These are phyloP conservation scores for Acanthamoeba divionensis DNA, from an alignment of 208 protist genomes.

Conservation along the genomic window DNA sequence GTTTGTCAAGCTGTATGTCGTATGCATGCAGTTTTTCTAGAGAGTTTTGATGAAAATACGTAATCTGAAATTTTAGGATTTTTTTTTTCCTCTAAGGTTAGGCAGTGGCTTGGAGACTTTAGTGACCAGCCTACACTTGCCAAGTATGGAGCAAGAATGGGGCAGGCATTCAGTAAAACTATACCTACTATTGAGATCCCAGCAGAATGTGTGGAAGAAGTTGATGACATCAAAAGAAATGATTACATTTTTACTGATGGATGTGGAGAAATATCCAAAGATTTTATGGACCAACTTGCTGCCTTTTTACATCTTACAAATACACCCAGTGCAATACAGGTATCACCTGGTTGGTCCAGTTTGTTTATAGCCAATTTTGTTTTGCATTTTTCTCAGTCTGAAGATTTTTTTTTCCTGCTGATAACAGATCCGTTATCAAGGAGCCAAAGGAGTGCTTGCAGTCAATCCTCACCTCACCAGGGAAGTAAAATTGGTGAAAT, in stretches of 20 bases:
- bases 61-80: too few relatives aligned
- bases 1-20: too few relatives aligned
- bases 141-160: conserved; percentile 9
- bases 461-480: neutral
- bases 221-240: neutral
- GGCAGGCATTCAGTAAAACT: conserved; percentile 33
- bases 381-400: too few relatives aligned
- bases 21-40: too few relatives aligned
- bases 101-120: conserved; percentile 5
- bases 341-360: too few relatives aligned
- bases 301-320: too few relatives aligned
- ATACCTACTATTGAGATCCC: neutral
- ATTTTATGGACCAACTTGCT: neutral
- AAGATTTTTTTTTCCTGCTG: too few relatives aligned
- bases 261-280: neutral
- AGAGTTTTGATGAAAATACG: too few relatives aligned
- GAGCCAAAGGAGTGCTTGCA: conserved; percentile 1
- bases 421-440: neutral
- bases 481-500: neutral
- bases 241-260: conserved; percentile 33
- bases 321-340: too few relatives aligned
- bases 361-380: too few relatives aligned
- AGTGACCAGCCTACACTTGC: neutral
- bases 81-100: neutral
- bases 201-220: neutral